A percentile compares a stretch with the other conserved stretches of the same genome.
Conservation (phyloP, 2,329 filamentous ascomycete genomes). For the Plenodomus biglobosus region DNA sequence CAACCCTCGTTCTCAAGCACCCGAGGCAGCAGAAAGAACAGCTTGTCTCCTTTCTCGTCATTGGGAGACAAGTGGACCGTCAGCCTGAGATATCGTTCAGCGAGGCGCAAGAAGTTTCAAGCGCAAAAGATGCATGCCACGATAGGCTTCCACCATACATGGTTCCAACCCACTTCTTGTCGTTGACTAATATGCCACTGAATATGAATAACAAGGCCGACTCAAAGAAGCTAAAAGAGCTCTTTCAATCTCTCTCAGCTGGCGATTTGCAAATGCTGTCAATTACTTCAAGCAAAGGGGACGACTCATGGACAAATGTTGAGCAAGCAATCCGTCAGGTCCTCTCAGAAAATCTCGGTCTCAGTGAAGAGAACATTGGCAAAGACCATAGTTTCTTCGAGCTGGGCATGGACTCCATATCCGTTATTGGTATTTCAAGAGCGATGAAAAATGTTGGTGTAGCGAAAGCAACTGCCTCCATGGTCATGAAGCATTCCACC, state of each 20-base stretch:
- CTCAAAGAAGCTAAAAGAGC: slow-evolving; percentile 63
- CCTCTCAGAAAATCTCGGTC: slow-evolving; percentile 57
- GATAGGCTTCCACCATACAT: slow-evolving; percentile 78
- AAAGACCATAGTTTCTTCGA: slow-evolving; percentile 74
- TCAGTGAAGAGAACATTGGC: slow-evolving; percentile 50
- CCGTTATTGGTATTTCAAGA: slow-evolving; percentile 69
- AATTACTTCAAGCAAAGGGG: slow-evolving; percentile 5
- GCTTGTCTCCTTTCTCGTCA: slow-evolving; percentile 70
- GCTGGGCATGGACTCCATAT: slow-evolving; percentile 85
- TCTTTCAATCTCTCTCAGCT: slow-evolving; percentile 65
- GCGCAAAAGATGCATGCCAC: slow-evolving; percentile 60
- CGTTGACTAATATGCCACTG: slow-evolving; percentile 71
- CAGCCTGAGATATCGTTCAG: slow-evolving; percentile 24
- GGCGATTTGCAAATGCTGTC: slow-evolving; percentile 63
- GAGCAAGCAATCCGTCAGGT: slow-evolving; percentile 56
- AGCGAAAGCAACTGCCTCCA: slow-evolving; percentile 60
- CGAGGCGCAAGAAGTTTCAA: slow-evolving; percentile 18
- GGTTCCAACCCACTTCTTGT: slow-evolving; percentile 83
- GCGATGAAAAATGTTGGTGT: slow-evolving; percentile 66
- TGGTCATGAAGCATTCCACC: slow-evolving; percentile 63
- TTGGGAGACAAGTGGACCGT: slow-evolving; percentile 15
- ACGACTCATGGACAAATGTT: slow-evolving; percentile 37
- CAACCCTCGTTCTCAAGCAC: slow-evolving; percentile 75
- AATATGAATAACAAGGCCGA: slow-evolving; percentile 92
- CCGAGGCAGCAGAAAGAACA: slow-evolving; percentile 75